Percentiles rank a stretch among this genome's conserved stretches.
These are phyloP conservation scores for Flagelloscypha sp. DNA, from an alignment of 768 basidiomycete species.

Conservation along the genomic window DNA sequence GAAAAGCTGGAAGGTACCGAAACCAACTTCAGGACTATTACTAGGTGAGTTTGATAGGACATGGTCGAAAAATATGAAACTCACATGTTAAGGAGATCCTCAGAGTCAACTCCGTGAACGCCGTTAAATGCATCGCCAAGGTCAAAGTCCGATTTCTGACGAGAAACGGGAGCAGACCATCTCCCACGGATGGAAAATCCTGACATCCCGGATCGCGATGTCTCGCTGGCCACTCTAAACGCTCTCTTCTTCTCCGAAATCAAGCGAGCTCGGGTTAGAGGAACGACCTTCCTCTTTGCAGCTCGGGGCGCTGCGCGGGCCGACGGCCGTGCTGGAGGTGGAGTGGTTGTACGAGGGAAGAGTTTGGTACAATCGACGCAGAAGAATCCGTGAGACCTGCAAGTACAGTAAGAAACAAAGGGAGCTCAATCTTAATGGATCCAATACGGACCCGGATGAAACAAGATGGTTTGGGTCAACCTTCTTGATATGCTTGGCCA, in stretches of 20 bases:
- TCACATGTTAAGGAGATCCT: conserved; percentile 41
- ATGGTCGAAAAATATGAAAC: too few species aligned
- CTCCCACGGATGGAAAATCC: conserved; percentile 53
- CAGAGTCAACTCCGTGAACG: conserved; percentile 56
- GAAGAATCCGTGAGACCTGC: conserved; percentile 46
- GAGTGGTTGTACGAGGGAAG: conserved; percentile 30
- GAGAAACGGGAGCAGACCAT: conserved; percentile 39
- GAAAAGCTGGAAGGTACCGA: conserved; percentile 56
- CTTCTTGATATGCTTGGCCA: conserved; percentile 35
- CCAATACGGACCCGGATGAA: conserved; percentile 43
- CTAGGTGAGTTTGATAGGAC: too few species aligned
- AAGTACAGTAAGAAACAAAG: conserved; percentile 2
- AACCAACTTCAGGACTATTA: conserved; percentile 47
- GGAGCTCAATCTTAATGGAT: background rate
- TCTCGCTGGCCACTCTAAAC: conserved; percentile 35
- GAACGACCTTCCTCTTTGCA: too few species aligned
- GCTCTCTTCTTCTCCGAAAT: conserved; percentile 40
- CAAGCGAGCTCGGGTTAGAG: conserved; percentile 39
- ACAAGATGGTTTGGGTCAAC: conserved; percentile 60
- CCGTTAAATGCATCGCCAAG: conserved; percentile 52
- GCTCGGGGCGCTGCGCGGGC: conserved; percentile 27
- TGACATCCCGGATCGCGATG: conserved; percentile 31
- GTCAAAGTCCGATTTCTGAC: conserved; percentile 16
- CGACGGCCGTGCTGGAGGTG: conserved; percentile 34
- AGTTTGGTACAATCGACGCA: conserved; percentile 51